Conservation (phyloP, 2,329 filamentous ascomycete genomes). For the Pyrenochaeta sp. region DNA sequence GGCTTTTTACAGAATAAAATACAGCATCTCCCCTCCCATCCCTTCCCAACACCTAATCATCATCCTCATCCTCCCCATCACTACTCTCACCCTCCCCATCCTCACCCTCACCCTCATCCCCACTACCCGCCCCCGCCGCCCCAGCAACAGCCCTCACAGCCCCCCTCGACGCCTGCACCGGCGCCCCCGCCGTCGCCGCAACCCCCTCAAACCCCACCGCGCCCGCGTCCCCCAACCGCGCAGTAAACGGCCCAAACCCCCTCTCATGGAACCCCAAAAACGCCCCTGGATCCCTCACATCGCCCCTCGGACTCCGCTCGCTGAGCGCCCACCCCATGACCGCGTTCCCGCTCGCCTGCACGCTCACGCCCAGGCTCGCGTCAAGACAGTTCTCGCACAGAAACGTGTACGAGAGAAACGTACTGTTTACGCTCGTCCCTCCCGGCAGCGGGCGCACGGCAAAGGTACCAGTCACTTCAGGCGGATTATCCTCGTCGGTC, state of each 20-base stretch:
- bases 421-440: constrained; percentile 15
- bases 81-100: constrained; percentile 12
- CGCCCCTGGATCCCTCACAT: constrained; percentile 12
- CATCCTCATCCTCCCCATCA: constrained; percentile 19
- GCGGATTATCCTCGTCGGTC: constrained; percentile 21
- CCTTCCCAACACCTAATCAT: no score
- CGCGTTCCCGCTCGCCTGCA: constrained; percentile 13
- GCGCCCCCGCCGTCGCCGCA: constrained; percentile 8
- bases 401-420: constrained; percentile 20
- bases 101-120: constrained; percentile 7
- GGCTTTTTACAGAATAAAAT: background rate
- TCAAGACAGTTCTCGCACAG: constrained; percentile 22
- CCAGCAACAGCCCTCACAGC: constrained; percentile 5
- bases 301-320: constrained; percentile 8
- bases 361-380: constrained; percentile 6
- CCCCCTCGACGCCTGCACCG: constrained; percentile 4
- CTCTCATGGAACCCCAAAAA: constrained; percentile 17
- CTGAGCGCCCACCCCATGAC: constrained; percentile 22
- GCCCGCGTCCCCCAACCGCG: constrained; percentile 6
- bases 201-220: constrained; percentile 9
- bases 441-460: constrained; percentile 6
- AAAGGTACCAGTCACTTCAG: constrained; percentile 18
- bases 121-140: constrained; percentile 5
- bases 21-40: background rate
- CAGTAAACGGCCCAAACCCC: constrained; percentile 11